Percentiles rank a stretch among this genome's conserved stretches.
Conservation (phyloP, 1,139 yeast genomes). For the Candida sp. region DNA sequence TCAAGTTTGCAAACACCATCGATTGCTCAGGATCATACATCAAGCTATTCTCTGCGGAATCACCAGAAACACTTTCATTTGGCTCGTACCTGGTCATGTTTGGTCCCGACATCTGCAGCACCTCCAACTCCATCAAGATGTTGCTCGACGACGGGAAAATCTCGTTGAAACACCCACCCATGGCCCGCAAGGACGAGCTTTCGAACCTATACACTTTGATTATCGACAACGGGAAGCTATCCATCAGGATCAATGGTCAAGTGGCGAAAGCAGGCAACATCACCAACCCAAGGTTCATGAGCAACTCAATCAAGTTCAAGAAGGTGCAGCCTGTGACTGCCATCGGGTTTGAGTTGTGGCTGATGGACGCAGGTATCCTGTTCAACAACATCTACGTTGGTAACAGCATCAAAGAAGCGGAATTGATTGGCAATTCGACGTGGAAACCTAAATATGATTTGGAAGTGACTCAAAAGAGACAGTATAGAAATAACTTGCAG, state of each 20-base stretch:
- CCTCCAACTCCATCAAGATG: conserved; percentile 78
- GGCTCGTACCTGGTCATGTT: conserved; percentile 77
- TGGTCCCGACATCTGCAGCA: conserved; percentile 94
- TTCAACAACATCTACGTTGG: conserved; percentile 90
- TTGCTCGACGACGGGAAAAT: conserved; percentile 72
- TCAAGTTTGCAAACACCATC: conserved; percentile 66
- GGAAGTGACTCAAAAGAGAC: conserved; percentile 51
- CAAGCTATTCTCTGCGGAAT: conserved; percentile 58
- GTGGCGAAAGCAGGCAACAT: conserved; percentile 72
- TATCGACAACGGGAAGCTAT: conserved; percentile 64
- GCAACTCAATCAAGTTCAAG: conserved; percentile 79
- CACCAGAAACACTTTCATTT: conserved; percentile 26
- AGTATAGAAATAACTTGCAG: conserved; percentile 36
- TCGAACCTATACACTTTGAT: conserved; percentile 78
- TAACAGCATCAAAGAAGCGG: conserved; percentile 83
- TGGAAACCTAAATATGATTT: conserved; percentile 62
- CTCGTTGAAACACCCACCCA: conserved; percentile 68
- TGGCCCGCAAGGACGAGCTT: conserved; percentile 61
- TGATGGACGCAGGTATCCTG: conserved; percentile 74
- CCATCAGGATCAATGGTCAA: conserved; percentile 83
- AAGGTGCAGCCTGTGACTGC: conserved; percentile 74
- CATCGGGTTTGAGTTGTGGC: conserved; percentile 90
- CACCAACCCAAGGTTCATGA: conserved; percentile 62
- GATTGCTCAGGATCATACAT: conserved; percentile 91
- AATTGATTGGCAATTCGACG: conserved; percentile 77